phyloP scores from a whole-genome alignment of 495 filamentous ascomycete genomes.

The Melanomma pulvis-pyrius region DNA sequence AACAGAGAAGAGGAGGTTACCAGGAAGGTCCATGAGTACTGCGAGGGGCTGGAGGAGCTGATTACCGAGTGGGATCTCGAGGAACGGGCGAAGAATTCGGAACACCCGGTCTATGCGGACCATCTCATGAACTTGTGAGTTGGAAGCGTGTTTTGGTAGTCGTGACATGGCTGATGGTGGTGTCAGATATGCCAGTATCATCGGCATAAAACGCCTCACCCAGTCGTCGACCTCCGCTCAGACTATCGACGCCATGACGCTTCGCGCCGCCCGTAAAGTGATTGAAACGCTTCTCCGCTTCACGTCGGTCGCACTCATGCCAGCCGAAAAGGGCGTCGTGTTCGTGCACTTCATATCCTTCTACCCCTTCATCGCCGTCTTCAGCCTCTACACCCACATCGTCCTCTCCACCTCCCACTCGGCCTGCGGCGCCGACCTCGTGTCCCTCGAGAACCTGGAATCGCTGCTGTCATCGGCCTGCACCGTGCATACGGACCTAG shows the following conservation, averaged over 20 bases:
- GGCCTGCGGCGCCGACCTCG: constrained; percentile 13
- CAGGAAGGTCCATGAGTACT: constrained; percentile 10
- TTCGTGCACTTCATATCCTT: constrained; percentile 4
- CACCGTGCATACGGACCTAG: neutral
- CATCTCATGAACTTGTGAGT: constrained; percentile 10
- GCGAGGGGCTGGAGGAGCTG: neutral
- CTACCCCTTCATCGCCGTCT: constrained; percentile 22
- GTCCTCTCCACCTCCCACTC: constrained; percentile 3
- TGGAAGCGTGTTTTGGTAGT: too few relatives aligned
- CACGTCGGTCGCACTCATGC: neutral
- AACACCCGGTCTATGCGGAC: neutral
- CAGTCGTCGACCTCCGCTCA: neutral
- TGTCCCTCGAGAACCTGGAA: constrained; percentile 5
- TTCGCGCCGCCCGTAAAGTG: constrained; percentile 10
- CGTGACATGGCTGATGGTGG: too few relatives aligned
- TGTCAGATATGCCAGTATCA: constrained; percentile 16
- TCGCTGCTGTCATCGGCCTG: neutral
- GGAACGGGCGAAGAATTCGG: neutral
- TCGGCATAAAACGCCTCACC: constrained; percentile 10
- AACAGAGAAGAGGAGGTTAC: neutral
- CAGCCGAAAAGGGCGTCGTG: neutral
- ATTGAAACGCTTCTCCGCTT: constrained; percentile 1
- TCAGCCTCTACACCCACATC: constrained; percentile 20
- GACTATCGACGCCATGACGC: constrained; percentile 7
- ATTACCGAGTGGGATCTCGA: constrained; percentile 11